A percentile compares a stretch with the other conserved stretches of the same genome.
These are phyloP conservation scores for Fusarium sp. DNA, from an alignment of 2,329 filamentous ascomycete genomes.

Conservation along the genomic window DNA sequence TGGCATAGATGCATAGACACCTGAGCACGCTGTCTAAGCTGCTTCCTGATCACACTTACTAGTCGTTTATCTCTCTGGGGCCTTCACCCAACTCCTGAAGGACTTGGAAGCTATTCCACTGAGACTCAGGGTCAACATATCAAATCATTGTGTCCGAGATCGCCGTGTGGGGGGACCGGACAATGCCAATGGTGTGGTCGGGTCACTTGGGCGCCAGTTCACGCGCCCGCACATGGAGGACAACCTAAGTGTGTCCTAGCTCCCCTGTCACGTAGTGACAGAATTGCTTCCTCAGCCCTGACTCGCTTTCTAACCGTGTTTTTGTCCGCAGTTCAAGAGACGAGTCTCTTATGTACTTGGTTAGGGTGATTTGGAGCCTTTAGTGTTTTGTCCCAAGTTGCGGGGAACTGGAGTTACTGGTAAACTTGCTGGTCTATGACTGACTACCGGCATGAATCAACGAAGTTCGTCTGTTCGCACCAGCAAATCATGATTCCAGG, in stretches of 20 bases:
- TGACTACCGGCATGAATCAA: conserved; percentile 25
- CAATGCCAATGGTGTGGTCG: conserved; percentile 24
- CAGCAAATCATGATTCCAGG: conserved; percentile 4
- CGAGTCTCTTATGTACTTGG: conserved; percentile 8
- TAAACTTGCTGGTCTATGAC: conserved; percentile 5
- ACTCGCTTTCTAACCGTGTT: conserved; percentile 33
- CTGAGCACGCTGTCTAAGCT: not conserved
- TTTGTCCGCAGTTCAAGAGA: conserved; percentile 5
- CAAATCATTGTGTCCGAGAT: conserved; percentile 13
- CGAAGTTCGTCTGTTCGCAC: not conserved
- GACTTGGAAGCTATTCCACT: not conserved
- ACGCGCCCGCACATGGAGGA: conserved; percentile 24
- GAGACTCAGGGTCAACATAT: not conserved
- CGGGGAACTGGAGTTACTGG: conserved; percentile 15
- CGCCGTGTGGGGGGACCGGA: conserved; percentile 25
- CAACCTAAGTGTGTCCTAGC: conserved; percentile 17
- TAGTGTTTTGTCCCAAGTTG: conserved; percentile 12
- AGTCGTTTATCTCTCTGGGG: not conserved
- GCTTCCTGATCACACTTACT: not conserved
- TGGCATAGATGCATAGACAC: conserved; percentile 33
- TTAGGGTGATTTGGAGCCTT: conserved; percentile 1
- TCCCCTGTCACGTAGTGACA: conserved; percentile 35
- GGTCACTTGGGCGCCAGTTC: conserved; percentile 33
- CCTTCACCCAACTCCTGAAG: not conserved
- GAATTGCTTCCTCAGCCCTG: conserved; percentile 36